Base-by-base conservation (phyloP, 371 early-diverging fungal genomes). In the Blyttiomyces sp. region DNA sequence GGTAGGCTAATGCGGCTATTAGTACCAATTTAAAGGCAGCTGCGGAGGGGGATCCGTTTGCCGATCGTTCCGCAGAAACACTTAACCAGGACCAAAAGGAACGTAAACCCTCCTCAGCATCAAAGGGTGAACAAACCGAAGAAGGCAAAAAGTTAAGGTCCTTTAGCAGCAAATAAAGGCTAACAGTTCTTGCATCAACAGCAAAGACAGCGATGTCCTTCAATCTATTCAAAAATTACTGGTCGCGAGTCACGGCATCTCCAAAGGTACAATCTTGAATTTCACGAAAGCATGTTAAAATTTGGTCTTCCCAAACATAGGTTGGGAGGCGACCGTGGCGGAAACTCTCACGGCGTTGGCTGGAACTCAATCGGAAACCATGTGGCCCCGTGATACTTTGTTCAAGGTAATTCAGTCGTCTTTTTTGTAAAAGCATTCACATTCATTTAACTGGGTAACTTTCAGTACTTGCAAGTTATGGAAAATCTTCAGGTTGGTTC, bases 301-400 rank as follows among this genome's bases (percentile, higher is more conserved):
- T 24, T 43, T 46, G 4, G 44, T 26, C 3, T 31, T 34, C 9
- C 4, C 4, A 33, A 39, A 46, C n/a, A 51, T 31, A 64, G 70
- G 63, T 2, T 71, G 71, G 72, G 75, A 70, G 21, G 42, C 42
- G 24, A 66, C 68, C 4, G 72, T 70, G 7, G 46, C 46, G 43
- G 72, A 72, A 42, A 70, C 75, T 21, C 61, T 70, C 9, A 43
- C 57, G 5, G 61, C 61, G 2, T 30, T 71, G 9, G 53, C 61
- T 4, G 61, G 56, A 9, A 50, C 52, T 28, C 23, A 63, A 27
- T 31, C 54, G 17, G 68, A 67, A 42, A 68, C 68, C 1, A 59
- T 68, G 63, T 68, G 68, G 68, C 68, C 68, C 21, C 45, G 63
- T 11, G 63, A 68, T 34, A 57, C 60, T 24, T 57, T 68, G 1